A percentile compares a stretch with the other conserved stretches of the same genome.
phyloP scores from a whole-genome alignment of 257 asterid species.

The Cordia subcordata region DNA sequence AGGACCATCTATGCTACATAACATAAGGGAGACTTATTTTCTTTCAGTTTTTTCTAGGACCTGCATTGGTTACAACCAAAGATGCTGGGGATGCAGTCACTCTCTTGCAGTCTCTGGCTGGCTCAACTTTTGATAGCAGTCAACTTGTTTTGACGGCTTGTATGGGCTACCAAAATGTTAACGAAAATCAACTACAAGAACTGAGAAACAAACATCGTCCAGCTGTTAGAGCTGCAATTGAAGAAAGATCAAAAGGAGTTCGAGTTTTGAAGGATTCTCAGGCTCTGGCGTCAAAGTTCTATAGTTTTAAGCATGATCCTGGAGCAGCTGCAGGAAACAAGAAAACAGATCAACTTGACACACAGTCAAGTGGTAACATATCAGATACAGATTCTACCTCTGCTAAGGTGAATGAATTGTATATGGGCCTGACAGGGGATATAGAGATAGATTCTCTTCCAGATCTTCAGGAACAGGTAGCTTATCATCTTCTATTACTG shows the following conservation, averaged over 20 bases:
- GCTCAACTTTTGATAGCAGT: constrained; percentile 95
- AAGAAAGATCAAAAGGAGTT: constrained; percentile 69
- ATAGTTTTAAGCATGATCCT: constrained; percentile 60
- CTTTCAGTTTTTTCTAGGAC: constrained; percentile 56
- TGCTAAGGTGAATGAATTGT: constrained; percentile 34
- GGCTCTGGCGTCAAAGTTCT: constrained; percentile 71
- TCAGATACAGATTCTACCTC: constrained; percentile 31
- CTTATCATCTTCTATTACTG: not conserved
- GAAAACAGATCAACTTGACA: constrained; percentile 35
- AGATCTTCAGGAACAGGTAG: constrained; percentile 89
- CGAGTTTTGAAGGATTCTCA: constrained; percentile 51
- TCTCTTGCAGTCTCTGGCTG: constrained; percentile 79
- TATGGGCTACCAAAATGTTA: constrained; percentile 85
- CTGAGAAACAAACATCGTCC: constrained; percentile 81
- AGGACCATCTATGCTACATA: not conserved
- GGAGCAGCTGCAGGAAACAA: constrained; percentile 32
- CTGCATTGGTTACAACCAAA: constrained; percentile 87
- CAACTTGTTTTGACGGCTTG: constrained; percentile 94
- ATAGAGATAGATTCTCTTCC: constrained; percentile 57
- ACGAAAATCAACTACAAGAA: constrained; percentile 57
- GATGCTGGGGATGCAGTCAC: constrained; percentile 98
- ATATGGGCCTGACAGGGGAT: constrained; percentile 37
- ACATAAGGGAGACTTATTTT: constrained; percentile 20
- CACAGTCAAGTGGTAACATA: constrained; percentile 42
- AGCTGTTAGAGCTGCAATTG: constrained; percentile 65